Conservation (phyloP, 495 filamentous ascomycete genomes). For the Pseudomonodictys pantanalensis region DNA sequence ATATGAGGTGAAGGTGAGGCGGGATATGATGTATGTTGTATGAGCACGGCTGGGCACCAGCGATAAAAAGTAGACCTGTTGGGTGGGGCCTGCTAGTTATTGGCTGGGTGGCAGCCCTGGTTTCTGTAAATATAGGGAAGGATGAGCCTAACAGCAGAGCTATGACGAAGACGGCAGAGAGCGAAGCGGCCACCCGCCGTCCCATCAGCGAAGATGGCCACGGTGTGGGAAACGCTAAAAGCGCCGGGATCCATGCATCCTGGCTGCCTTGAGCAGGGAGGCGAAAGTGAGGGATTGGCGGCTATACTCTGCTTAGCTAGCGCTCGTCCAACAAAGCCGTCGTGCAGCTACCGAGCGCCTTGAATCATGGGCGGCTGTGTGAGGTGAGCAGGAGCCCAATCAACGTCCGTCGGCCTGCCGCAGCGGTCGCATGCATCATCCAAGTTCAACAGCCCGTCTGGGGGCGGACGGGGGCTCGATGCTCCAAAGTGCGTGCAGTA, state of each 20-base stretch:
- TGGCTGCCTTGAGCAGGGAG: not conserved
- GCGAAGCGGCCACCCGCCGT: not conserved
- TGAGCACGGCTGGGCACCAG: slow-evolving; percentile 25
- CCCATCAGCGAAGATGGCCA: not conserved
- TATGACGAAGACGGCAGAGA: slow-evolving; percentile 27
- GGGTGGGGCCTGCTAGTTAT: slow-evolving; percentile 16
- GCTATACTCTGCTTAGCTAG: not conserved
- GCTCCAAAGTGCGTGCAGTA: not conserved
- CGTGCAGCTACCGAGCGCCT: not conserved
- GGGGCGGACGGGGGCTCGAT: not conserved
- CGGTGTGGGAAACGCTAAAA: not conserved
- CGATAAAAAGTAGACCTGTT: slow-evolving; percentile 1
- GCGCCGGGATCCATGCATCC: not conserved
- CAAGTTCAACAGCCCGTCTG: not conserved
- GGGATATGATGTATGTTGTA: slow-evolving; percentile 33
- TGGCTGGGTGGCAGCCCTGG: slow-evolving; percentile 21
- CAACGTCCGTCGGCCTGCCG: slow-evolving; percentile 6
- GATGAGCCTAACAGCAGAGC: slow-evolving; percentile 27
- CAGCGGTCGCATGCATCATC: slow-evolving; percentile 19
- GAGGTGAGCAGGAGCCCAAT: not conserved
- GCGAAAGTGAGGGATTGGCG: not conserved
- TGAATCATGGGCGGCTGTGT: slow-evolving; percentile 5
- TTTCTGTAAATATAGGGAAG: slow-evolving; percentile 31
- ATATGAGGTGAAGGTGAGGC: slow-evolving; percentile 17
- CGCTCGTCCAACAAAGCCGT: not conserved